These are phyloP conservation scores for Leishmania braziliensis DNA, from an alignment of 208 protist species.

Conservation along the genomic window DNA sequence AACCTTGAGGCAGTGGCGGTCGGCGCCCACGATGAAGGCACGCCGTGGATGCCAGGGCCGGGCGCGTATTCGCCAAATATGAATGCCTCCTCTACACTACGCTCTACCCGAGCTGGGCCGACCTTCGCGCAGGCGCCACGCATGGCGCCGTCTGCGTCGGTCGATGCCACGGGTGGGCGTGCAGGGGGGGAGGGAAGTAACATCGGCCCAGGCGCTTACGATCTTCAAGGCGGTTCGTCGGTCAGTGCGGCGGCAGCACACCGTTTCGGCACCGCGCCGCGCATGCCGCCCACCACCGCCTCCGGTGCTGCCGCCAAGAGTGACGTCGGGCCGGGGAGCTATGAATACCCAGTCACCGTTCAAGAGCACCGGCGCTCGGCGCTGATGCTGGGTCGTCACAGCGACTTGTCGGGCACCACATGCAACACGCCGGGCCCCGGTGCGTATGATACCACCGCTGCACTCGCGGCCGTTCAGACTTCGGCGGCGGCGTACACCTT, in stretches of 20 bases:
- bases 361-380: constrained; percentile 22
- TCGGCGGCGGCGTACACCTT: constrained; percentile 15
- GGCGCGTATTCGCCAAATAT: constrained; percentile 49
- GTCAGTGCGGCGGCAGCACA: background rate
- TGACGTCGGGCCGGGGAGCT: constrained; percentile 44
- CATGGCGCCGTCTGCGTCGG: background rate
- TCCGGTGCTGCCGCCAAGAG: background rate
- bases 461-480: background rate
- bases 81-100: constrained; percentile 8
- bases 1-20: background rate
- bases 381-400: constrained; percentile 11
- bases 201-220: constrained; percentile 59
- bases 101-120: constrained; percentile 13
- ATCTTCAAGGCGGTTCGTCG: constrained; percentile 5
- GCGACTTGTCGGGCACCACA: background rate
- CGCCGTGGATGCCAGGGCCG: constrained; percentile 34
- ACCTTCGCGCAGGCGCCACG: constrained; percentile 35
- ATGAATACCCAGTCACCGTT: constrained; percentile 33
- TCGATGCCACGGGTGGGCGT: background rate
- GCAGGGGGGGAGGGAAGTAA: background rate
- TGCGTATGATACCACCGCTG: constrained; percentile 34
- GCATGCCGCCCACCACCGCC: constrained; percentile 5
- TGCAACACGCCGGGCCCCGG: constrained; percentile 51
- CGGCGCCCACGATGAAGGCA: background rate
- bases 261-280: constrained; percentile 34